Evolutionary conservation across 2,329 filamentous ascomycete species (phyloP), one percentile per base, ranked within the genome.

Genomic region (Zelopaecilomyces penicillatus): DNA sequence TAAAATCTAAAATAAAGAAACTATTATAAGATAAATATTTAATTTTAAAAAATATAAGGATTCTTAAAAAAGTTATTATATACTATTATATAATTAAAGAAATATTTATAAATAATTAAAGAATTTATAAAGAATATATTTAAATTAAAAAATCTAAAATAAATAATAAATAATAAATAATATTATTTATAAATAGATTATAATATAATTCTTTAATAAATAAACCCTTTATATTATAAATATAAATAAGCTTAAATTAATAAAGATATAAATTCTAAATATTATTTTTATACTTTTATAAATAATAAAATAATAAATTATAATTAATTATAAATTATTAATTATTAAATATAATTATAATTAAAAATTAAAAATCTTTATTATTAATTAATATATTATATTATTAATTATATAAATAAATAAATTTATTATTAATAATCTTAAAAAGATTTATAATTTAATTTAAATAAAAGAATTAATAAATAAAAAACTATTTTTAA

Each of bases 151-250:
- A n/a, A n/a, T n/a, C n/a, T n/a, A n/a, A n/a, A n/a, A n/a, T n/a
- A n/a, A n/a, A n/a, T n/a, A n/a, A n/a, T n/a, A n/a, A n/a, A n/a
- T n/a, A n/a, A n/a, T n/a, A n/a, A n/a, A n/a, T n/a, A n/a, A n/a
- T n/a, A n/a, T n/a, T n/a, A n/a, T n/a, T n/a, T n/a, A n/a, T n/a
- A n/a, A n/a, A n/a, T n/a, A n/a, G n/a, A n/a, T n/a, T n/a, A n/a
- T n/a, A n/a, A n/a, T n/a, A n/a, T n/a, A n/a, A n/a, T n/a, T n/a
- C n/a, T n/a, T n/a, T n/a, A n/a, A n/a, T n/a, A n/a, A n/a, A n/a
- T n/a, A n/a, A n/a, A n/a, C n/a, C n/a, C n/a, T n/a, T n/a, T n/a
- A 37, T 37, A 37, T 37, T 37, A 37, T 37, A 9, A 11, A 37
- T 9, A 19, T 37, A 37, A 37, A 6, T 7, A 37, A 11, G 26